Conservation (phyloP, 148 eudicot genomes). For the Suaeda aralocaspica region DNA sequence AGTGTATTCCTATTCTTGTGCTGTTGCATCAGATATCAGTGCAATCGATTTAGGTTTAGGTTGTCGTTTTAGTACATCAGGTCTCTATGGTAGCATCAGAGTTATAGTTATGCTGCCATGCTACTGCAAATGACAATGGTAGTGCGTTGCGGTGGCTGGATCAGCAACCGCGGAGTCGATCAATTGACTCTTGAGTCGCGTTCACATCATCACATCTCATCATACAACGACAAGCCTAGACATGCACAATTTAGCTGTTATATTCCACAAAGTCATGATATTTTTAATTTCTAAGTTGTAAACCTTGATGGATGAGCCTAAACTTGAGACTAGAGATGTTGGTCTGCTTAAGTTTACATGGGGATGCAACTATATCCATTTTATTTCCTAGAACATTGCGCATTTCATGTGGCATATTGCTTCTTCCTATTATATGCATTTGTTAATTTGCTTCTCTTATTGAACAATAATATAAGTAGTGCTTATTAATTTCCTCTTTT, state of each 20-base stretch:
- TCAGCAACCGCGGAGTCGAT: background rate
- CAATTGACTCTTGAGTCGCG: no score
- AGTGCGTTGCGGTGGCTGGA: background rate
- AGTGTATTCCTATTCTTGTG: no score
- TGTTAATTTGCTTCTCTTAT: background rate
- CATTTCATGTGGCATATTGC: constrained; percentile 3
- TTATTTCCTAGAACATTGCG: background rate
- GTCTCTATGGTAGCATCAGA: no score
- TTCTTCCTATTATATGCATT: background rate
- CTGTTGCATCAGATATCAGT: no score
- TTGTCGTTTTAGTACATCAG: no score
- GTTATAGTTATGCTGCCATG: no score
- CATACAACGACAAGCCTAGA: no score
- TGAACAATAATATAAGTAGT: constrained; percentile 21
- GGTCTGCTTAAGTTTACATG: constrained; percentile 5
- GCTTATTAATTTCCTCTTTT: no score
- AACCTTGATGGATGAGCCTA: constrained; percentile 4
- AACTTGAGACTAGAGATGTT: background rate
- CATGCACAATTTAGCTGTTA: background rate
- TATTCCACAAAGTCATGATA: background rate
- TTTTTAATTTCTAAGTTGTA: background rate
- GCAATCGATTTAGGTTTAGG: no score
- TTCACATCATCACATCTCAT: no score
- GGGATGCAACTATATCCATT: background rate
- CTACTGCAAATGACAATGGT: no score